Evolutionary conservation across 2,329 filamentous ascomycete species (phyloP), one percentile per base, ranked within the genome.

Genomic region (Xylariaceae sp.): DNA sequence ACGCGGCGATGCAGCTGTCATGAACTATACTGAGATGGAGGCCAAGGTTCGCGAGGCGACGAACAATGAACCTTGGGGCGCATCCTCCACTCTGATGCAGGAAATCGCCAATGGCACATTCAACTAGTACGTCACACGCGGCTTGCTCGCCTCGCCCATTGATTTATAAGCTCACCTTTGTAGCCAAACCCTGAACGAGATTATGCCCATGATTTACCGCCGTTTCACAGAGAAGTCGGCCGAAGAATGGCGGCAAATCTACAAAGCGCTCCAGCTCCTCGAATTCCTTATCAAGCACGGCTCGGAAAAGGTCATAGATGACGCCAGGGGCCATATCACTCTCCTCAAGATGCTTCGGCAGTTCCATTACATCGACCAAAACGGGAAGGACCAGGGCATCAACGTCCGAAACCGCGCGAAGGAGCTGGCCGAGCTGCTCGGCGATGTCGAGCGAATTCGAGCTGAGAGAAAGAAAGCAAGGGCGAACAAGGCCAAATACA

Each of bases 181-280:
- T 59, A 96, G 90, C 63, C 88, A 95, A 79, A 79, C 89, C 36
- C 80, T 98, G 41, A 97, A 97, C 65, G 92, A 98, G 66, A 97
- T 98, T 61, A 98, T 98, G 92, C 92, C 92, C 51, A 92, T 98
- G 88, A 95, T 98, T 60, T 98, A 98, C 71, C 92, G 94, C 59
- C 86, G 92, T 50, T 98, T 98, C 65, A 98, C 92, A 45, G 92
- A 98, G 63, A 98, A 98, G 71, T 77, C 88, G 6, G 90, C 92
- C 40, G 92, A 98, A 62, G 92, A 98, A 68, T 98, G 92, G 92
- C 80, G 92, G 52, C 92, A 98, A 65, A 98, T 98, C 59, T 98
- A 98, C 76, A 98, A 98, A 73, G 84, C 88, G 8, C 81, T 98
- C 16, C 92, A 97, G 73, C 75, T 98, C 40, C 83, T 98, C 60